Base-by-base conservation (phyloP, 2,329 filamentous ascomycete species). In the Nemania diffusa region DNA sequence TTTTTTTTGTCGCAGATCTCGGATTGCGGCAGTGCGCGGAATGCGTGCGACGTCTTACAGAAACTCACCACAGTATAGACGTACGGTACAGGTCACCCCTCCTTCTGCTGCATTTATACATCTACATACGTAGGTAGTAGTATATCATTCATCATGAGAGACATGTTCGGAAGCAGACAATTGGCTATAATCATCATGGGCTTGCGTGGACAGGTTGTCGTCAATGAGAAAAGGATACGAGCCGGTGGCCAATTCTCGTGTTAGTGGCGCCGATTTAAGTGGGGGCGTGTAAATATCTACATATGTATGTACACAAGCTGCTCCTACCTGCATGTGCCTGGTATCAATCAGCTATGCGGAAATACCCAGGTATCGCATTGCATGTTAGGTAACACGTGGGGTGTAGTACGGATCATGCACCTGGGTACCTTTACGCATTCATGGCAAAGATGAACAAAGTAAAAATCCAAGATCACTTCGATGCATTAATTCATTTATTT, bases 231-330 rank as follows among this genome's bases (percentile, higher is more conserved):
- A 24, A 32, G 55, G 64, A 69, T 69, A 69, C 67, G 67, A 69
- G 55, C 37, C 17, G 20, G 64, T 66, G 58, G 66, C 50, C 55
- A 65, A 63, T 69, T 60, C 59, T 69, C 67, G 67, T 69, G 67
- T 69, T 60, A 22, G 37, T 46, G 50, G 62, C 29, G 44, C 61
- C 40, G 52, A 34, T 37, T 29, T 20, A 13, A 13, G 52, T 29
- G 26, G 17, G 52, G 52, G 29, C 7, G 51, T 53, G 51, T 34
- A 22, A 17, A 7, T 17, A 32, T 24, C 17, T 20, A 44, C 13
- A 13, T 44, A 44, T 5, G 4, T 40, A 40, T 17, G 15, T 40
- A 40, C 37, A 40, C 3, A 5, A 34, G 32, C 32, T 34, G 11
- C 32, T 11, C 11, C 32, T 34, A 34, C 11, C 5, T 34, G 37